Base-by-base conservation (phyloP, 768 basidiomycete genomes). In the Hypholoma fasciculare region DNA sequence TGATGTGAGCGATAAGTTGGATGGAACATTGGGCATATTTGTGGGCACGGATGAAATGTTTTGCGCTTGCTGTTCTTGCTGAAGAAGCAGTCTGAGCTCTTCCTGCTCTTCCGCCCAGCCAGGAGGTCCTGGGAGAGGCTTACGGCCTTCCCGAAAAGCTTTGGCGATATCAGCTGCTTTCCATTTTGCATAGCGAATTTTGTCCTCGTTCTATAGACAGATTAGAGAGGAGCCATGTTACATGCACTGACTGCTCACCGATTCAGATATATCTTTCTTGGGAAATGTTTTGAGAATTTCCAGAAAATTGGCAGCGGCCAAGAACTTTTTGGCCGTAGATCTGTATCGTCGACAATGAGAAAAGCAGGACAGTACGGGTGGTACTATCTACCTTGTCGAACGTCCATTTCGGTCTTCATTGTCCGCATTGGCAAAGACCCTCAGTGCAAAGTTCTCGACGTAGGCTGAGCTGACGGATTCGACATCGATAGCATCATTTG, bases 151-250 rank as follows among this genome's bases (percentile, higher is more conserved):
- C n/a, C 96, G 87, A 68, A 95, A 83, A 1, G 96, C 95, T 71
- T 92, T 98, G 16, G 92, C 86, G 17, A 98, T 95, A 61, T 97
- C 94, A 12, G 90, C 89, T 38, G 96, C 96, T 71, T 98, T 98
- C 96, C 97, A 99, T 71, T 97, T 94, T 4, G 95, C 85, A 73
- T 98, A 99, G 56, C 85, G 87, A 37, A 96, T 84, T 73, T 97
- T 98, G 61, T 90, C 90, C 63, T 87, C 87, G 61, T 86, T 84
- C 93, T 96, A 62, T 17, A 34, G 30, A 57, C 17, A 57, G 47
- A 14, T 57, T 43, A 62, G 51, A 42, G 40, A 34, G 39, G 19
- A 7, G 44, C 30, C 39, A 16, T 20, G 26, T 42, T 30, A 16
- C 27, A 12, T 62, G 7, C 48, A 14, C 30, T 34, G 30, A 34